These are phyloP conservation scores for Lecanosticta acicola DNA, from an alignment of 2,329 filamentous ascomycete species.

Conservation along the genomic window DNA sequence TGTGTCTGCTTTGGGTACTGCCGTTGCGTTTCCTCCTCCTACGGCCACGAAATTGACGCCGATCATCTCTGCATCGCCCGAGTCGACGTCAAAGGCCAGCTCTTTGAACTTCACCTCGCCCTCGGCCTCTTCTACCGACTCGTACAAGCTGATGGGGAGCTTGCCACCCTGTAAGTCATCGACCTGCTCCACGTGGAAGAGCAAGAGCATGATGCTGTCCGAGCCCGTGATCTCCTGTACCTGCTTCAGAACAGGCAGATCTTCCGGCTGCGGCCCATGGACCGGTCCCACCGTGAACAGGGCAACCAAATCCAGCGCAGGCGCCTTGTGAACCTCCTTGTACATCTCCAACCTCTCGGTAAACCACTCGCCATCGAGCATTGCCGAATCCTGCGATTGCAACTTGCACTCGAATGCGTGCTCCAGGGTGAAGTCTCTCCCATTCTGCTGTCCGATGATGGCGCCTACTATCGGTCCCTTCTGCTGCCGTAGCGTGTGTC, in stretches of 20 bases:
- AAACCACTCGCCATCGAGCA: slow-evolving; percentile 69
- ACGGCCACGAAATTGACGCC: slow-evolving; percentile 88
- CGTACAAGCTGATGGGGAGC: slow-evolving; percentile 85
- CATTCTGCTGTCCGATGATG: slow-evolving; percentile 86
- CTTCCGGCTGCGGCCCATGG: slow-evolving; percentile 61
- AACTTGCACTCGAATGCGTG: slow-evolving; percentile 81
- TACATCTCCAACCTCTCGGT: slow-evolving; percentile 75
- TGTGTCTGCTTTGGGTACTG: slow-evolving; percentile 36
- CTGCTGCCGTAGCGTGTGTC: slow-evolving; percentile 74
- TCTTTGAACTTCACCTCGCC: slow-evolving; percentile 71
- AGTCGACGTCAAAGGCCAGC: slow-evolving; percentile 82
- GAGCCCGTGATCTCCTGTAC: slow-evolving; percentile 52
- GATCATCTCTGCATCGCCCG: slow-evolving; percentile 96
- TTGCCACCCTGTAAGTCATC: slow-evolving; percentile 62
- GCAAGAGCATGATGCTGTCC: slow-evolving; percentile 79
- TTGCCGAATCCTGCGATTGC: slow-evolving; percentile 47
- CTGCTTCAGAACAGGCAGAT: slow-evolving; percentile 71
- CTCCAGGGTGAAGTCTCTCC: slow-evolving; percentile 83
- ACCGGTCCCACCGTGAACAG: slow-evolving; percentile 58
- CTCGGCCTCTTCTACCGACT: slow-evolving; percentile 69
- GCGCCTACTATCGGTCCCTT: slow-evolving; percentile 74
- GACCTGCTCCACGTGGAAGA: slow-evolving; percentile 67
- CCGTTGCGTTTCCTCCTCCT: slow-evolving; percentile 73
- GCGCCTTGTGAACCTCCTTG: slow-evolving; percentile 80
- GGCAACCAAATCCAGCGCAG: slow-evolving; percentile 73